Evolutionary conservation across 2,329 filamentous ascomycete species (phyloP).

Genomic region (Lachnellula cervina): DNA sequence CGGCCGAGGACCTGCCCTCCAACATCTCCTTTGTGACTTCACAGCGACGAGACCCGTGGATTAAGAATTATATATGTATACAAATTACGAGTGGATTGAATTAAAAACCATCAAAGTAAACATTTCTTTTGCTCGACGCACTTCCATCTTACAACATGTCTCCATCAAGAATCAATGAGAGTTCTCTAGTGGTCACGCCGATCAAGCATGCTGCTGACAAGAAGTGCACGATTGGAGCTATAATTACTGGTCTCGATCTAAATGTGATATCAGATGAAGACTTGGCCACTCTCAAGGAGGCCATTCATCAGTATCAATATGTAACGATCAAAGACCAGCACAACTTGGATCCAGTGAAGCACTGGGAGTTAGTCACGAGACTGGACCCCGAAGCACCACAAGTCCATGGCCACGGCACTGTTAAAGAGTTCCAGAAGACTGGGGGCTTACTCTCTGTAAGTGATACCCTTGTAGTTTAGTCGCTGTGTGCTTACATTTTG

Average conservation of each 20-base stretch:
- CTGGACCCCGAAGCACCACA: conserved; percentile 39
- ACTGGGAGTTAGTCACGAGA: conserved; percentile 41
- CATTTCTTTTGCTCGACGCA: not conserved
- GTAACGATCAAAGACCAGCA: conserved; percentile 41
- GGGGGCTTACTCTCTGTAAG: conserved; percentile 37
- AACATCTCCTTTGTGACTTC: no score
- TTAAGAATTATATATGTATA: no score
- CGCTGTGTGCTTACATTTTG: conserved; percentile 5
- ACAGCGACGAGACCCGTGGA: no score
- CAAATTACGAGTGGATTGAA: no score
- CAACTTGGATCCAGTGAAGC: conserved; percentile 37
- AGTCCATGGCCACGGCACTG: conserved; percentile 39
- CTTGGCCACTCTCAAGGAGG: conserved; percentile 34
- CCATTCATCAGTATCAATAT: conserved; percentile 41
- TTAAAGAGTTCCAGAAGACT: conserved; percentile 38
- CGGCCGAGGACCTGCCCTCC: no score
- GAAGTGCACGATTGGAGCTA: conserved; percentile 34
- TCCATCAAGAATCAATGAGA: conserved; percentile 14
- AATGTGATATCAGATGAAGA: conserved; percentile 36
- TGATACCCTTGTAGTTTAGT: not conserved
- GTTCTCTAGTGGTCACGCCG: conserved; percentile 12
- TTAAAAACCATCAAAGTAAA: not conserved
- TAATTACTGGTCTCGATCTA: conserved; percentile 35
- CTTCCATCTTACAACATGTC: conserved; percentile 9
- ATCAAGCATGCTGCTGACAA: conserved; percentile 19